A percentile compares a stretch with the other conserved stretches of the same genome.
Conservation (phyloP, 2,329 filamentous ascomycete species). For the Penicillium olsonii region DNA sequence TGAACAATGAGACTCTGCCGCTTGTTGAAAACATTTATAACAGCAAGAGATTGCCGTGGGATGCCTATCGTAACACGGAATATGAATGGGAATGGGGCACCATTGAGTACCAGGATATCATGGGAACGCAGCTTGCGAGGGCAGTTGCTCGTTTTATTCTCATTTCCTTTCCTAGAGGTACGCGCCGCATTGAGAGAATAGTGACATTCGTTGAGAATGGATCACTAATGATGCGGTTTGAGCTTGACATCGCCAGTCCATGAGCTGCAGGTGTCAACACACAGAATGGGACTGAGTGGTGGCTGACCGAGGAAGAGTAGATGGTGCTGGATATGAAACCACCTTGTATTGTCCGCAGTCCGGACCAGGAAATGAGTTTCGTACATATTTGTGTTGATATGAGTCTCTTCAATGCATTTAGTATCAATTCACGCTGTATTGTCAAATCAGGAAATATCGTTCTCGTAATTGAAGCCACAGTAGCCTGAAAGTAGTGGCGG, state of each 20-base stretch:
- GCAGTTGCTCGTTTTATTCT: slow-evolving; percentile 3
- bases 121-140: slow-evolving; percentile 1
- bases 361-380: neutral
- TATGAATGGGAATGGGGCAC: neutral
- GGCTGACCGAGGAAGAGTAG: neutral
- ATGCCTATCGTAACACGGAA: no score
- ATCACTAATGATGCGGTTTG: neutral
- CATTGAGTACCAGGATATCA: neutral
- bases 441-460: neutral
- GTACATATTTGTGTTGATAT: neutral
- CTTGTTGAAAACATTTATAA: no score
- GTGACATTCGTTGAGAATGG: neutral
- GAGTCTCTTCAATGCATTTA: neutral
- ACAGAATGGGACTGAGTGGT: neutral
- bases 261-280: neutral
- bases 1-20: no score
- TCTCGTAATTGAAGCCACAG: neutral
- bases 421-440: neutral
- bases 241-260: no score
- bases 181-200: neutral
- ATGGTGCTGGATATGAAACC: no score
- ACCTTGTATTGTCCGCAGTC: no score
- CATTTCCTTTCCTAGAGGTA: neutral
- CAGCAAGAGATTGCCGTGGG: no score
- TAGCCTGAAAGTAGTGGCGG: neutral